Evolutionary conservation across 495 filamentous ascomycete genomes (phyloP), one percentile per base, ranked within the genome.

Genomic region (Penicillium parvum): DNA sequence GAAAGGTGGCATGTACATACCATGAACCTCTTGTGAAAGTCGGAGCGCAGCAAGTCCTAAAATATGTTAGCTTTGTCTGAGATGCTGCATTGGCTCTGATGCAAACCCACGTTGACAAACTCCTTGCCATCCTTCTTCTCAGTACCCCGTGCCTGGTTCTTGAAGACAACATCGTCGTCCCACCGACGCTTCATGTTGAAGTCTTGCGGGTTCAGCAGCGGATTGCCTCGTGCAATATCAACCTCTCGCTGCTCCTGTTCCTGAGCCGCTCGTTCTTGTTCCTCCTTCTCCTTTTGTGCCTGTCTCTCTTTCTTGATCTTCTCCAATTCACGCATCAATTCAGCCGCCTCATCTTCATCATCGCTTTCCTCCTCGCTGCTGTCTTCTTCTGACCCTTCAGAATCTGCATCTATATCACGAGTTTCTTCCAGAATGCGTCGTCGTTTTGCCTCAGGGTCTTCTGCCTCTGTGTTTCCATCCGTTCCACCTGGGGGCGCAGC

Each of bases 121-220:
- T 96, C 89, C 68, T 90, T 94, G 65, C 79, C 84, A 69, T 90
- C 89, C 68, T 85, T 88, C 41, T 95, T 89, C 55, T 96, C 92
- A 7, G 89, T 96, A 3, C 92, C 92, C 32, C 94, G 78, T 22
- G 90, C 92, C 65, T 97, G 92, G 65, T 98, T 98, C 72, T 95
- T 96, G 69, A 98, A 98, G 12, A 98, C 89, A n/a, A 98, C 92
- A 69, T 98, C 92, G 47, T 98, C 92, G 52, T 98, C 92, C 92
- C 92, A 98, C 57, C 90, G 78, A 17, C 59, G 57, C 52, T 62
- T 62, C 29, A 60, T 53, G 46, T 73, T 71, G 64, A 72, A 71
- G 27, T 72, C 69, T 21, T 72, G 57, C 0, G 84, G 59, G 53
- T 96, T 96, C 18, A 98, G 73, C 28, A 98, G 67, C 12, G 92